A percentile compares a stretch with the other conserved stretches of the same genome.
phyloP scores from a whole-genome alignment of 208 protist species.

The Acanthamoeba triangularis region DNA sequence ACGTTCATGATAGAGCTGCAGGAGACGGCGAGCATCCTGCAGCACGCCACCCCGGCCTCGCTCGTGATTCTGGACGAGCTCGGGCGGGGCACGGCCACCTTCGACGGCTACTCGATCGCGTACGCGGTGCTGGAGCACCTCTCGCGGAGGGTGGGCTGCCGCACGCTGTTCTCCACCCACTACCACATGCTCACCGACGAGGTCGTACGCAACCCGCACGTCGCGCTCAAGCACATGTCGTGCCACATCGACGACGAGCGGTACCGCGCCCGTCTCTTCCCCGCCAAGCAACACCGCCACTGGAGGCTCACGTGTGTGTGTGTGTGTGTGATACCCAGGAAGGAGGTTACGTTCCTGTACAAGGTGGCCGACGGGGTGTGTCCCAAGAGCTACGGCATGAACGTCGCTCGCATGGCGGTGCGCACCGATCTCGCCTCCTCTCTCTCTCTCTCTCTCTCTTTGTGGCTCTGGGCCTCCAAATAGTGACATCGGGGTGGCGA shows the following conservation, averaged over 20 bases:
- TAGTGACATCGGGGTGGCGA: not conserved
- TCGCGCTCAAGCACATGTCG: slow-evolving; percentile 87
- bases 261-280: not conserved
- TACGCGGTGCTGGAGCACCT: slow-evolving; percentile 95
- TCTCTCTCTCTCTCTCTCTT: too few species aligned
- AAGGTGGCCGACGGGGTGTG: slow-evolving; percentile 86
- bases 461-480: not conserved
- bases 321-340: not conserved
- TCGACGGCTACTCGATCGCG: slow-evolving; percentile 97
- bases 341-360: slow-evolving; percentile 90
- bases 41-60: slow-evolving; percentile 94
- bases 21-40: slow-evolving; percentile 90
- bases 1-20: slow-evolving; percentile 99
- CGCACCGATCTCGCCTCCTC: not conserved
- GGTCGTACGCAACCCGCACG: slow-evolving; percentile 17
- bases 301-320: too few species aligned
- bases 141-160: slow-evolving; percentile 83
- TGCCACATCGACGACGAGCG: slow-evolving; percentile 83
- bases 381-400: slow-evolving; percentile 90
- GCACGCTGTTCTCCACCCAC: slow-evolving; percentile 97
- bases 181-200: slow-evolving; percentile 97
- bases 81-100: slow-evolving; percentile 97
- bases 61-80: slow-evolving; percentile 99
- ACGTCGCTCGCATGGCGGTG: slow-evolving; percentile 84
- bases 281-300: too few species aligned